A percentile compares a stretch with the other conserved stretches of the same genome.
Conservation (phyloP, 805 yeast genomes). For the Barnettozyma pratensis region DNA sequence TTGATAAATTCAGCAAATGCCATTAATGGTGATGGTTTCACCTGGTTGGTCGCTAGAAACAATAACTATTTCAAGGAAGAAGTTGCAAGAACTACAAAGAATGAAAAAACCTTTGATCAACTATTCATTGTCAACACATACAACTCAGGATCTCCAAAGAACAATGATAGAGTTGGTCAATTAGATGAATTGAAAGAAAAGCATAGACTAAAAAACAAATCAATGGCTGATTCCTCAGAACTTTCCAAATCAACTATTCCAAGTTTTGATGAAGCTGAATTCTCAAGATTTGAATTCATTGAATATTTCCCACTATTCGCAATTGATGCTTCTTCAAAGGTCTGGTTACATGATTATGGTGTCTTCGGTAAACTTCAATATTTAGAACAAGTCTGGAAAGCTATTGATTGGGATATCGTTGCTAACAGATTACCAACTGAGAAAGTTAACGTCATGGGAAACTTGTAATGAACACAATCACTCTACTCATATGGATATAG, state of each 20-base stretch:
- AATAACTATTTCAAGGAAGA: slow-evolving; percentile 14
- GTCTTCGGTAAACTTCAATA: slow-evolving; percentile 66
- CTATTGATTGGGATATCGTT: slow-evolving; percentile 68
- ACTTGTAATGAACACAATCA: not conserved
- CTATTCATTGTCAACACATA: slow-evolving; percentile 78
- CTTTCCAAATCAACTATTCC: slow-evolving; percentile 13
- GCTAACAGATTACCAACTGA: slow-evolving; percentile 28
- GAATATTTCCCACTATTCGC: slow-evolving; percentile 56
- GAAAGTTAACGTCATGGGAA: not conserved
- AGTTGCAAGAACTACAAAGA: too few species aligned
- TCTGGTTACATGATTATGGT: slow-evolving; percentile 71
- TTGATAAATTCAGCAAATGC: slow-evolving; percentile 63
- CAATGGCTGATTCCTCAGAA: not conserved
- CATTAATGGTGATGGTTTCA: slow-evolving; percentile 84
- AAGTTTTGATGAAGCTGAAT: slow-evolving; percentile 36
- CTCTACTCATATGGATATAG: too few species aligned
- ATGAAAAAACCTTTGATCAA: slow-evolving; percentile 30
- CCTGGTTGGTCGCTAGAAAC: slow-evolving; percentile 73
- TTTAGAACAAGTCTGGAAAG: slow-evolving; percentile 60
- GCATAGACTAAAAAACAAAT: slow-evolving; percentile 12
- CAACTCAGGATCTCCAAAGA: slow-evolving; percentile 81
- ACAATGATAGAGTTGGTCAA: slow-evolving; percentile 47
- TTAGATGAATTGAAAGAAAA: slow-evolving; percentile 21
- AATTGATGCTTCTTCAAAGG: slow-evolving; percentile 67
- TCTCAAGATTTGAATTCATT: slow-evolving; percentile 21